Evolutionary conservation across 495 filamentous ascomycete genomes (phyloP), one percentile per base, ranked within the genome.

Genomic region (Ramalina intermedia): DNA sequence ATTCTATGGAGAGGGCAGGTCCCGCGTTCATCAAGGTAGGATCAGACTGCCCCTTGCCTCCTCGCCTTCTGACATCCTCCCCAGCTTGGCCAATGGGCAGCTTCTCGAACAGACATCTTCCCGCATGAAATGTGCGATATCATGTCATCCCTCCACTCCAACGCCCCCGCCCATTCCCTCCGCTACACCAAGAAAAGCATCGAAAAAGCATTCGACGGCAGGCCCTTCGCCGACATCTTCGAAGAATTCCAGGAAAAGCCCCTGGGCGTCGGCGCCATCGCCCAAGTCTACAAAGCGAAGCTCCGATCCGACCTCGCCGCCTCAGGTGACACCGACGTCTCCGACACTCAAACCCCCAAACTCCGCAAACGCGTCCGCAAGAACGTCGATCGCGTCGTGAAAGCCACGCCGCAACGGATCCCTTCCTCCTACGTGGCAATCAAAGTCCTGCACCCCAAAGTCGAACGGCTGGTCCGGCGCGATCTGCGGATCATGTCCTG

Each of bases 81-180:
- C 49, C 55, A 95, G 87, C 79, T 99, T 47, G 93, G 93, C 21
- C 93, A 99, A 84, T 99, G 93, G 91, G 93, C 93, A 20, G 93
- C 93, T 11, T 96, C 91, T 4, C 76, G 93, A 58, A 83, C 90
- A 49, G 93, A 99, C 61, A 94, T 99, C 60, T 99, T 99, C 63
- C 89, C 93, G n/a, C 82, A 72, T 11, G 80, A 94, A 61, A 76
- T 99, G 72, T 99, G 93, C 66, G 76, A 71, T 35, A 78, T 84
- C 58, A 93, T 99, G 91, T 94, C 90, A 0, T 84, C 87, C 46
- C 78, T 99, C 4, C 93, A 99, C 61, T 96, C 90, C 3, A 73
- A 96, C 61, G 88, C 89, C 0, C 90, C 88, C 0, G 87, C 93
- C 12, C 93, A 99, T 64, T 86, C 88, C 1, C 66, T 99, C 5